Evolutionary conservation across 495 filamentous ascomycete genomes (phyloP), one percentile per base, ranked within the genome.

Genomic region (Cairneyella variabilis): DNA sequence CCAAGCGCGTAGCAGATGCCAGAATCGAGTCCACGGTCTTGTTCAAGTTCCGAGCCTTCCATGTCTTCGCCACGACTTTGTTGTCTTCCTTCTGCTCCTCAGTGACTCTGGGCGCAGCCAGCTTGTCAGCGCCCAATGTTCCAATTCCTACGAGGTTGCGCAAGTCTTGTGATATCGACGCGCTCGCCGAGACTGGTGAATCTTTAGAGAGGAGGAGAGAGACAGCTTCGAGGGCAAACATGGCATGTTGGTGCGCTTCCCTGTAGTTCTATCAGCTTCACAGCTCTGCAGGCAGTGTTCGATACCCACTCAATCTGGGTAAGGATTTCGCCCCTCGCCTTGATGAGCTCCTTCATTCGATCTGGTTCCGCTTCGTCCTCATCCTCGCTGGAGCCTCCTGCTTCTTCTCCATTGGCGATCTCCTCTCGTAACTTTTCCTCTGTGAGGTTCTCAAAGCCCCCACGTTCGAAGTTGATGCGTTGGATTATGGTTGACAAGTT

Each of bases 161-260:
- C 28, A 96, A 74, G 20, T 63, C 75, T 9, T 76, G 70, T 11
- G 84, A 90, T 57, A 97, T 80, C 25, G 88, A 86, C 27, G 69
- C 64, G 53, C 80, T 80, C 20, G 85, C 88, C 55, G 79, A 79
- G 34, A 78, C 77, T 3, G 88, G 85, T 2, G 75, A 72, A 57
- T 93, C 77, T 63, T 89, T 89, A 8, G 91, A 89, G 1, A 95
- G 72, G 1, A 96, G 70, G 9, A 96, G 79, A 11, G 93, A 96
- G 34, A 96, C 67, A 57, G 90, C 88, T 63, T 97, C 90, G 44
- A 96, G 79, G 3, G 82, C 80, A 22, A 83, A 71, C 63, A 82
- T 65, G 36, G 86, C 78, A 59, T 86, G 78, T 63, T 84, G 79
- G 32, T 83, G 76, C 4, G 89, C 89, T 59, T 76, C 68, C 20